phyloP scores from a whole-genome alignment of 176 grass and related monocot species.

The Pontederia crassipes region DNA sequence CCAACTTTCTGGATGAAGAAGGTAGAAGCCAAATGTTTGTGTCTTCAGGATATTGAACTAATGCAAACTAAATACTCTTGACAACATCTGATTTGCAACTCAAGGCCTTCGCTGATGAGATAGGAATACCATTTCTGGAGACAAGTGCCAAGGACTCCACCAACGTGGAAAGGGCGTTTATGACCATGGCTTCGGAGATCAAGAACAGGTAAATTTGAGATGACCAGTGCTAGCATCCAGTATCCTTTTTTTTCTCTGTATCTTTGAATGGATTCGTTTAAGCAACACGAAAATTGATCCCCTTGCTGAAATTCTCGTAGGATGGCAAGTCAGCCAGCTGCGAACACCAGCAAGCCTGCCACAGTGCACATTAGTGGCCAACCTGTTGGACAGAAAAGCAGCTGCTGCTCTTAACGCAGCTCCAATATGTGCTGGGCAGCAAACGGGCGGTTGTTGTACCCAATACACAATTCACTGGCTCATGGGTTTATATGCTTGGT shows the following conservation, averaged over 20 bases:
- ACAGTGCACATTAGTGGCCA: slow-evolving; percentile 46
- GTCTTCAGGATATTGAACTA: not conserved
- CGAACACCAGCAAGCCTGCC: slow-evolving; percentile 41
- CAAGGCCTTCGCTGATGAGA: slow-evolving; percentile 15
- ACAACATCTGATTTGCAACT: not conserved
- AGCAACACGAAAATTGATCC: not conserved
- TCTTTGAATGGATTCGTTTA: not conserved
- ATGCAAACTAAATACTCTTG: not conserved
- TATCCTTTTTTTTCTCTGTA: not conserved
- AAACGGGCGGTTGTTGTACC: too few species aligned
- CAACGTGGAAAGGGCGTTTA: slow-evolving; percentile 10
- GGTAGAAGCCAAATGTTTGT: too few species aligned
- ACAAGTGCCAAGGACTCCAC: slow-evolving; percentile 10
- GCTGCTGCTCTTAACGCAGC: slow-evolving; percentile 49
- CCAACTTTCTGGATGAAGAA: too few species aligned
- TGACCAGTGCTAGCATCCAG: too few species aligned
- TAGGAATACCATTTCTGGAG: slow-evolving; percentile 13
- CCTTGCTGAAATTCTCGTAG: slow-evolving; percentile 19
- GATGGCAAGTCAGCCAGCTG: slow-evolving; percentile 55
- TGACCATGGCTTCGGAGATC: slow-evolving; percentile 11
- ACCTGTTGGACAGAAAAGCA: slow-evolving; percentile 51
- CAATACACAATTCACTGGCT: too few species aligned
- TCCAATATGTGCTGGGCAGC: too few species aligned
- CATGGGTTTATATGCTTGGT: too few species aligned
- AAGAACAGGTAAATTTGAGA: not conserved